Conservation (phyloP, 108 stramenopile genomes). For the Cyclotella sp. region DNA sequence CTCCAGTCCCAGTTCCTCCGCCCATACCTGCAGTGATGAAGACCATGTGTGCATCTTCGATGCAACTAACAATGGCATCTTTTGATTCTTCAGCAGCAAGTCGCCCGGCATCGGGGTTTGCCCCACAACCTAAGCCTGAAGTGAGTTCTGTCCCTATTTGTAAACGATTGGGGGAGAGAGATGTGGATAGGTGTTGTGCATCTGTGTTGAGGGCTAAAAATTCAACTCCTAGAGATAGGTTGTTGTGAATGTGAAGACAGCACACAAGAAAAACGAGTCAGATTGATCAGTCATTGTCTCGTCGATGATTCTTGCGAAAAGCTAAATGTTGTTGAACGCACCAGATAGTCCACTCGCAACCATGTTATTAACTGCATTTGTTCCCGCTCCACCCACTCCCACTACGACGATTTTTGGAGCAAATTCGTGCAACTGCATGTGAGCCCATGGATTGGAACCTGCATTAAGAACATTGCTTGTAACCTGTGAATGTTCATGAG, state of each 20-base stretch:
- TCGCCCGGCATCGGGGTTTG: slow-evolving; percentile 78
- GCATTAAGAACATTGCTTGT: background rate
- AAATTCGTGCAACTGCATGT: slow-evolving; percentile 54
- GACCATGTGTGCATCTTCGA: slow-evolving; percentile 79
- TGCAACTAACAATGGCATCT: slow-evolving; percentile 51
- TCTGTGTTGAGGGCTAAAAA: slow-evolving; percentile 88
- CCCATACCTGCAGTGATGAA: slow-evolving; percentile 88
- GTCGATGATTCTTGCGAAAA: background rate
- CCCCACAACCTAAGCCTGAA: slow-evolving; percentile 82
- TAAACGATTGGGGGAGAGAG: slow-evolving; percentile 35
- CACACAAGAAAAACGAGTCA: background rate
- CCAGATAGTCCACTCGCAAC: slow-evolving; percentile 57
- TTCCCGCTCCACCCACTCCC: slow-evolving; percentile 67
- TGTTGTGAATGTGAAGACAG: background rate
- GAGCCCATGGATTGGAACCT: slow-evolving; percentile 14
- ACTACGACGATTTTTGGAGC: slow-evolving; percentile 60
- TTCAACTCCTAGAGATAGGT: slow-evolving; percentile 60
- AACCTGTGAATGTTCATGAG: background rate
- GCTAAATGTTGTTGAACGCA: slow-evolving; percentile 1
- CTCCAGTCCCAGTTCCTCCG: slow-evolving; percentile 86
- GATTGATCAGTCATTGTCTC: too few species aligned
- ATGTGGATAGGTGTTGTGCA: slow-evolving; percentile 70
- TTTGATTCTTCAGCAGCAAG: slow-evolving; percentile 80
- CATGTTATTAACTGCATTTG: slow-evolving; percentile 76
- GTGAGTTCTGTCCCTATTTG: slow-evolving; percentile 78